Conservation (phyloP, 805 yeast genomes). For the Yarrowia hollandica region DNA sequence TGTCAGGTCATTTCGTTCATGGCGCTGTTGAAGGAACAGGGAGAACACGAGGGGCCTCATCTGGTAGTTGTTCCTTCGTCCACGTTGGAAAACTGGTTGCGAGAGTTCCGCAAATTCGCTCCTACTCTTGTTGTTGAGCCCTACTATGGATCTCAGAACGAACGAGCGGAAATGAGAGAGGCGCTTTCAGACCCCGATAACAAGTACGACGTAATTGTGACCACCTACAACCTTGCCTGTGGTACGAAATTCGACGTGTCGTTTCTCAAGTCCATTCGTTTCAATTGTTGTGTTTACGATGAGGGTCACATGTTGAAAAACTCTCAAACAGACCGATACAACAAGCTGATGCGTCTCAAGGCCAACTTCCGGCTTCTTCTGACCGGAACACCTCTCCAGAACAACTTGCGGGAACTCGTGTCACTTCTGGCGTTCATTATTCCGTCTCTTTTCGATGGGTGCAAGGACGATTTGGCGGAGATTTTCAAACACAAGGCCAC, state of each 20-base stretch:
- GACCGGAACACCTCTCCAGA: conserved; percentile 97
- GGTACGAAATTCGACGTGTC: conserved; percentile 80
- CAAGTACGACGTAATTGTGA: conserved; percentile 82
- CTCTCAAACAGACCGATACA: conserved; percentile 81
- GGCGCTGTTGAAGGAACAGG: conserved; percentile 74
- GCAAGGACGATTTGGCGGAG: conserved; percentile 75
- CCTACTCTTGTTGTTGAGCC: conserved; percentile 82
- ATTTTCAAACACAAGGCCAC: conserved; percentile 86
- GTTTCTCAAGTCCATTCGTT: conserved; percentile 70
- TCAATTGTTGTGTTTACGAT: conserved; percentile 89
- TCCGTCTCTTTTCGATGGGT: conserved; percentile 77
- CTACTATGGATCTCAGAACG: conserved; percentile 84
- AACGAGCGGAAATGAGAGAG: conserved; percentile 80
- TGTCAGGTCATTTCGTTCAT: conserved; percentile 93
- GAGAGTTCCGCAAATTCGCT: conserved; percentile 88
- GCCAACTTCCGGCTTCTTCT: conserved; percentile 83
- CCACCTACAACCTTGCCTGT: conserved; percentile 89
- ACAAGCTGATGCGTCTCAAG: conserved; percentile 76
- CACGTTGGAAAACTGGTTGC: conserved; percentile 94
- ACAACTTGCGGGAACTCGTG: conserved; percentile 84
- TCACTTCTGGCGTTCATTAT: conserved; percentile 88
- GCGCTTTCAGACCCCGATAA: conserved; percentile 55
- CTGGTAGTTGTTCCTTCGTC: conserved; percentile 94
- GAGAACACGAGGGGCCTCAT: conserved; percentile 71
- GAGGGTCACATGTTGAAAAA: conserved; percentile 98